A percentile compares a stretch with the other conserved stretches of the same genome.
Conservation (phyloP, 495 filamentous ascomycete genomes). For the Podospora tetraspora region DNA sequence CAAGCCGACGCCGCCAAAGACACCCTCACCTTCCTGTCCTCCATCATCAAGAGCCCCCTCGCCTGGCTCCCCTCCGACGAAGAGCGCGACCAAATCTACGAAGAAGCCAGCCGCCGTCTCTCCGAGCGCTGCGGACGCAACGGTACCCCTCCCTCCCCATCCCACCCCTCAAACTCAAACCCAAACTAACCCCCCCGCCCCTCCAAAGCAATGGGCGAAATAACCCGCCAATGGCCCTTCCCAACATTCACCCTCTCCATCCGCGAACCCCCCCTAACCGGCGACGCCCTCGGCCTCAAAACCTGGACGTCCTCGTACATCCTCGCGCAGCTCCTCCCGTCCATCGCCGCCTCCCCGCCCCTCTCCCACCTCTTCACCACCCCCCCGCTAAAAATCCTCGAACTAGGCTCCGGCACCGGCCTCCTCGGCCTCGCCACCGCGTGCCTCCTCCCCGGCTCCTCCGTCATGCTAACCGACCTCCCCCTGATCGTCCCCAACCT, state of each 20-base stretch:
- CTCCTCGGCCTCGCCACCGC: constrained; percentile 52
- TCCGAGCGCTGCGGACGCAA: constrained; percentile 77
- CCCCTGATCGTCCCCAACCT: constrained; percentile 43
- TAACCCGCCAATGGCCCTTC: constrained; percentile 70
- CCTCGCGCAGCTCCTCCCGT: constrained; percentile 66
- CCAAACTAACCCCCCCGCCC: not conserved
- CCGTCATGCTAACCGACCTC: constrained; percentile 44
- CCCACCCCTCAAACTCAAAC: not conserved
- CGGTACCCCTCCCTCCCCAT: constrained; percentile 37
- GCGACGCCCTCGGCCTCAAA: constrained; percentile 84
- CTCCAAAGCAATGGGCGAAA: constrained; percentile 64
- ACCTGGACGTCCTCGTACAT: constrained; percentile 88
- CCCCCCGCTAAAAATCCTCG: constrained; percentile 38
- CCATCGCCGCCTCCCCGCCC: constrained; percentile 29
- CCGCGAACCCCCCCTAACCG: constrained; percentile 79
- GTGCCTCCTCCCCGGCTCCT: constrained; percentile 33
- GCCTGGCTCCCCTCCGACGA: constrained; percentile 70
- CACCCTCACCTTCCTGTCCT: constrained; percentile 60
- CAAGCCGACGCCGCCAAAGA: constrained; percentile 32
- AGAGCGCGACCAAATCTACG: constrained; percentile 70
- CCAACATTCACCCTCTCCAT: constrained; percentile 56
- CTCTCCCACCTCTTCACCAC: constrained; percentile 35
- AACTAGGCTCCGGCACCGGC: constrained; percentile 62
- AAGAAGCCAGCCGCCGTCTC: constrained; percentile 68
- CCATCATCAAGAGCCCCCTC: constrained; percentile 68